Base-by-base conservation (phyloP, 306 rosid species). In the Rosa persica region DNA sequence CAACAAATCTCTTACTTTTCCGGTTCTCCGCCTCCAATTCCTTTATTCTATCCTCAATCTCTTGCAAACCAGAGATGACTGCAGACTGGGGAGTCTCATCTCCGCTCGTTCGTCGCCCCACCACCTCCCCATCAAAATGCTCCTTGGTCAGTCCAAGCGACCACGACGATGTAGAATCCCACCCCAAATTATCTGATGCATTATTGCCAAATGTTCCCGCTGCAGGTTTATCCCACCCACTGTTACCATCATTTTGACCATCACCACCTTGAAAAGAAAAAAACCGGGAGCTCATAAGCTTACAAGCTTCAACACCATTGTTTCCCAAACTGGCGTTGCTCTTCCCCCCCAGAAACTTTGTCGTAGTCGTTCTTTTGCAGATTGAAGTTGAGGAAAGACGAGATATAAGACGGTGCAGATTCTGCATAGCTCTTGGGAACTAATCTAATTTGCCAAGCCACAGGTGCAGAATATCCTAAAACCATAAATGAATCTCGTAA, bases 71-170 rank as follows among this genome's bases (percentile, higher is more conserved):
- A 16, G 89, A 77, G 4, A 86, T 39, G 16, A 76, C 69, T 17
- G 78, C 48, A 58, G 87, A 70, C 22, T 81, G 80, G 5, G 81
- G 38, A 1, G 67, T 66, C 30, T 74, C 72, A 3, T 27, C 70
- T 52, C 54, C 78, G 34, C 76, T 72, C 64, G 79, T 68, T 5
- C 61, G 72, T 67, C 27, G 81, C 39, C 83, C 86, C 6, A 67
- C 86, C 60, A 74, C 83, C 58, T 89, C 81, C 34, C 98, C 98
- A 80, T 94, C 89, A 88, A 94, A 92, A 87, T 94, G 97, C 42
- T 88, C 90, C 76, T 86, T 83, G 64, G 97, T 77, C 80, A 84
- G 19, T 57, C 97, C 97, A 30, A 93, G 85, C 3, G 93, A 89
- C 97, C 97, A 90, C 0, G 97, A 76, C 2, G 97, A 82, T 13